Evolutionary conservation across 129 eudicot genomes (phyloP), one percentile per base, ranked within the genome.

Genomic region (Silybum marianum): DNA sequence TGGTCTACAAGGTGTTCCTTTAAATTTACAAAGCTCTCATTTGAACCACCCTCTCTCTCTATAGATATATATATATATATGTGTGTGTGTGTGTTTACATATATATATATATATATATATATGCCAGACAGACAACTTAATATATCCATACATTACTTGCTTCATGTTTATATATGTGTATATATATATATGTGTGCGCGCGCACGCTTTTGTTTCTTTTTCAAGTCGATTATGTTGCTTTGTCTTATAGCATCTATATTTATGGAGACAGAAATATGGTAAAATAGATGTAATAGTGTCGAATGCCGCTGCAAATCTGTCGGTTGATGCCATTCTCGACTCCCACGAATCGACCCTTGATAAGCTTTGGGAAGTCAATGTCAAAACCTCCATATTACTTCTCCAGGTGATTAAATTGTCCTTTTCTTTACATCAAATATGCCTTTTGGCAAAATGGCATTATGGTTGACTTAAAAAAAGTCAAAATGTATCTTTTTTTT

Each of bases 241-340:
- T 21, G 16, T 40, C 77, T 30, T 39, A 76, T 62, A 76, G 7
- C 46, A 40, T 74, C 6, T 7, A 28, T 5, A 40, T 69, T 22
- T 69, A 34, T 48, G 74, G 54, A 69, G 78, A 84, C 90, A 95
- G 97, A 90, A 87, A 90, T 92, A 92, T 74, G 97, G 99, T 24
- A 92, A 90, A 83, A 83, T 95, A 44, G 97, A 95, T 73, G 96
- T 95, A 73, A 34, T 95, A 32, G 97, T 92, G 84, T 95, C 97
- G 36, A 95, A 92, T 82, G 99, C 99, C 72, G 99, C 97, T 72
- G 97, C 89, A 60, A 90, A 90, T 86, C 99, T 97, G n/a, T 70
- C 93, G 5, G 79, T 85, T 28, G 91, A 92, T 22, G 73, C 87
- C 62, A 92, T 92, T 54, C 82, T 95, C 69, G 97, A 89, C 74